Evolutionary conservation across 768 basidiomycete genomes (phyloP).

Genomic region (Galerina sulciceps): DNA sequence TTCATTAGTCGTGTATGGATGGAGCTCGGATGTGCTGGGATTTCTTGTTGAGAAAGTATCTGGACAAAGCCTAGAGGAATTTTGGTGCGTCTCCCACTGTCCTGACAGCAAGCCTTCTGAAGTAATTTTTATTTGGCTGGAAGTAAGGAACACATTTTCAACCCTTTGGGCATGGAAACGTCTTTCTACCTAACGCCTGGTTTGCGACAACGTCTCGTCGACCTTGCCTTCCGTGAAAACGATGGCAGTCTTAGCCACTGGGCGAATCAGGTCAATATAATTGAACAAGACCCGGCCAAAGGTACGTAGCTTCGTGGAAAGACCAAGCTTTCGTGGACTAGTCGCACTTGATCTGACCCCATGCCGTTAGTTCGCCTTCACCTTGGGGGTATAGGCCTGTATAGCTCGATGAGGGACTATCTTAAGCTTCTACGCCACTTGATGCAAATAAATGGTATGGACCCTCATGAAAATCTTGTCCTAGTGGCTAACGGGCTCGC

Average conservation of each 20-base stretch:
- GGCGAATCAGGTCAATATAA: conserved; percentile 26
- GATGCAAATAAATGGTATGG: conserved; percentile 30
- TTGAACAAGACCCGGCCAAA: conserved; percentile 31
- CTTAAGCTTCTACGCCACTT: conserved; percentile 32
- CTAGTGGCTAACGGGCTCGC: background rate
- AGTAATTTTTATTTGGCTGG: background rate
- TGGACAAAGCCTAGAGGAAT: conserved; percentile 30
- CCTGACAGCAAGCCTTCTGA: background rate
- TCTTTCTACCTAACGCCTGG: conserved; percentile 34
- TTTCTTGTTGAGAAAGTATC: conserved; percentile 34
- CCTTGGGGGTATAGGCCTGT: conserved; percentile 30
- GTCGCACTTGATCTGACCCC: no score
- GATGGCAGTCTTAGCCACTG: conserved; percentile 24
- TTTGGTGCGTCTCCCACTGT: conserved; percentile 27
- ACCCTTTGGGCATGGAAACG: conserved; percentile 33
- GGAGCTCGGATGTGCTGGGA: conserved; percentile 33
- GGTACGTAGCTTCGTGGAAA: conserved; percentile 10
- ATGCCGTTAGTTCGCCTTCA: conserved; percentile 16
- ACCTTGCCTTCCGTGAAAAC: conserved; percentile 23
- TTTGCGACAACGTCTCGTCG: conserved; percentile 25
- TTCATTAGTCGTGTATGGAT: conserved; percentile 34
- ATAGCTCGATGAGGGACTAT: conserved; percentile 30
- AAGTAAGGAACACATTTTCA: conserved; percentile 35
- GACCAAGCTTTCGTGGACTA: no score
- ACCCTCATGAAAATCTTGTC: background rate